Evolutionary conservation across 768 basidiomycete species (phyloP).

Genomic region (Gelatoporia subvermispora): DNA sequence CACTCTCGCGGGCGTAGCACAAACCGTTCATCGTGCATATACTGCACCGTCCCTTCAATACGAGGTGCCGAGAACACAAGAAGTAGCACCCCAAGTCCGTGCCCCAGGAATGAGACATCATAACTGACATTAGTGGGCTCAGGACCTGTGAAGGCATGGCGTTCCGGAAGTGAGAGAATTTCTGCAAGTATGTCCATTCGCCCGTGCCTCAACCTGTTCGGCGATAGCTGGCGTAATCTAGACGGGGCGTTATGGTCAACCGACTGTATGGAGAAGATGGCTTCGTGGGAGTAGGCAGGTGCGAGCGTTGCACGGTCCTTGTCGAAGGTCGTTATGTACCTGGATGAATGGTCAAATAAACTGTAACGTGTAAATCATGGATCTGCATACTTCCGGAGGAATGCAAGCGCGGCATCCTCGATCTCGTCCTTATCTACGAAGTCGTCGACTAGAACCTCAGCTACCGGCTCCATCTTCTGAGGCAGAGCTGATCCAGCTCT

Average conservation of each 20-base stretch:
- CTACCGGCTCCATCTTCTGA: background rate
- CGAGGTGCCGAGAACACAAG: conserved; percentile 6
- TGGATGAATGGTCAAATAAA: conserved; percentile 4
- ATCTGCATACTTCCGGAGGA: conserved; percentile 7
- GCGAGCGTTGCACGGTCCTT: conserved; percentile 16
- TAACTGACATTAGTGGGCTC: conserved; percentile 6
- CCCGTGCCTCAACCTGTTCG: conserved; percentile 5
- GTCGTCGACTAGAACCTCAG: background rate
- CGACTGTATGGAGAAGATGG: conserved; percentile 18
- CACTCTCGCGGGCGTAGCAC: conserved; percentile 13
- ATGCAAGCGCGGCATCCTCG: conserved; percentile 7
- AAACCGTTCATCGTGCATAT: conserved; percentile 18
- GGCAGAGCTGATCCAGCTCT: background rate
- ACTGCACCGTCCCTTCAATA: background rate
- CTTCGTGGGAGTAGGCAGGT: conserved; percentile 17
- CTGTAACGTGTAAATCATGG: background rate
- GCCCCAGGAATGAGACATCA: conserved; percentile 11
- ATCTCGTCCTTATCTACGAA: background rate
- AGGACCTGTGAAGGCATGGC: conserved; percentile 1
- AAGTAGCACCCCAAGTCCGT: conserved; percentile 11
- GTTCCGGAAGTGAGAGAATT: conserved; percentile 17
- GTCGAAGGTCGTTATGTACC: conserved; percentile 15
- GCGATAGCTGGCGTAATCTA: background rate
- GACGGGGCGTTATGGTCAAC: background rate
- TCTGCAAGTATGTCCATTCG: conserved; percentile 11